These are phyloP conservation scores for Cornus suecica DNA, from an alignment of 148 eudicot genomes.

Conservation along the genomic window DNA sequence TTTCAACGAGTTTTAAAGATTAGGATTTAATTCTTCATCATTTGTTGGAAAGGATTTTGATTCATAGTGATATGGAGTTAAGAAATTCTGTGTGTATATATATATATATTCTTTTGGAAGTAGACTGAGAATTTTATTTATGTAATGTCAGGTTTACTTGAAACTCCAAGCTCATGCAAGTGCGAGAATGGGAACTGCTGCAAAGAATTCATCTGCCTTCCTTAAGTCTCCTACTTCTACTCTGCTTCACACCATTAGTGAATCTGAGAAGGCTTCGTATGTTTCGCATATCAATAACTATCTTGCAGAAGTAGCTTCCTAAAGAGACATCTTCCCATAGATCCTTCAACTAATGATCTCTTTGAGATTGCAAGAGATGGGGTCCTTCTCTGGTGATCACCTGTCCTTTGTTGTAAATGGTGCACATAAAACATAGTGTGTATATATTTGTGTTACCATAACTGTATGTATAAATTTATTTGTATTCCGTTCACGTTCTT, in stretches of 20 bases:
- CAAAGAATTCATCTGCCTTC: conserved; percentile 90
- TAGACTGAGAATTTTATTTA: conserved; percentile 12
- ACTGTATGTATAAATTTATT: background rate
- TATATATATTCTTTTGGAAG: background rate
- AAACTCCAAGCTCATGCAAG: conserved; percentile 79
- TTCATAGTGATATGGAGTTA: no score
- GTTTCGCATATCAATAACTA: conserved; percentile 91
- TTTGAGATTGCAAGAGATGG: conserved; percentile 97
- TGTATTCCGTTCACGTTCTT: background rate
- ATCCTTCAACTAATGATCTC: conserved; percentile 91
- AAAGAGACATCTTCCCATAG: conserved; percentile 74
- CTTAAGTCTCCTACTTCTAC: conserved; percentile 91
- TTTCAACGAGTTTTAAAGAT: background rate
- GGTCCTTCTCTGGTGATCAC: conserved; percentile 83
- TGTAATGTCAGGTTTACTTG: conserved; percentile 64
- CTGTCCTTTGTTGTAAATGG: conserved; percentile 11
- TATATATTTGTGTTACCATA: background rate
- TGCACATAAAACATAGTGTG: no score
- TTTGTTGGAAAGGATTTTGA: background rate
- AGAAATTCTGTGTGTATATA: background rate
- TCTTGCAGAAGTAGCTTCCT: conserved; percentile 78
- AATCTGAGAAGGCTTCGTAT: conserved; percentile 94
- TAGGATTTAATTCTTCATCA: background rate
- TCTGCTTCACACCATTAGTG: conserved; percentile 97
- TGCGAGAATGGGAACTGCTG: conserved; percentile 68